These are phyloP conservation scores for Elsinoe arachidis DNA, from an alignment of 2,329 filamentous ascomycete genomes.

Conservation along the genomic window DNA sequence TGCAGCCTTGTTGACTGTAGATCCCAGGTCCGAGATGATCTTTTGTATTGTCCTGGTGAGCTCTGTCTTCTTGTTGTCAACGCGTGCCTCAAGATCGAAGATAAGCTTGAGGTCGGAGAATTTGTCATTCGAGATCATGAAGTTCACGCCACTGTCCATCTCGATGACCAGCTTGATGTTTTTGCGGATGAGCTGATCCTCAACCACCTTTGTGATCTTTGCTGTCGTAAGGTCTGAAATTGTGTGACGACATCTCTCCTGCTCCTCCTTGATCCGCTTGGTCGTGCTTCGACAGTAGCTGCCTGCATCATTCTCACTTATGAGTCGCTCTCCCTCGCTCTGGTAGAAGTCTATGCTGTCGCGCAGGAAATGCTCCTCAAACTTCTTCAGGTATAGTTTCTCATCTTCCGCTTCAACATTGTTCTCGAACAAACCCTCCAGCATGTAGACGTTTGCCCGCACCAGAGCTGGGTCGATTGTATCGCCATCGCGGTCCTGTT, in stretches of 20 bases:
- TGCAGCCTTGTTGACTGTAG: conserved; percentile 67
- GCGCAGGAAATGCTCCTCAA: conserved; percentile 69
- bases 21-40: conserved; percentile 70
- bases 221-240: conserved; percentile 62
- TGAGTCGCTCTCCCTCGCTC: conserved; percentile 61
- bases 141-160: conserved; percentile 75
- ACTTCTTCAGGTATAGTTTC: conserved; percentile 74
- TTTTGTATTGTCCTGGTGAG: conserved; percentile 63
- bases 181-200: conserved; percentile 66
- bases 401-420: conserved; percentile 67
- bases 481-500: conserved; percentile 85
- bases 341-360: conserved; percentile 67
- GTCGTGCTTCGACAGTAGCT: conserved; percentile 72
- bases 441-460: conserved; percentile 77
- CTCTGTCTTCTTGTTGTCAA: conserved; percentile 64
- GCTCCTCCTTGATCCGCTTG: conserved; percentile 69
- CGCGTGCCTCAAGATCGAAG: conserved; percentile 67
- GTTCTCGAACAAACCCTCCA: conserved; percentile 78
- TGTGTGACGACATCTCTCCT: conserved; percentile 72
- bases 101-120: conserved; percentile 69
- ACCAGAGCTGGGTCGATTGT: conserved; percentile 76
- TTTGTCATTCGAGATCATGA: conserved; percentile 88
- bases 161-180: conserved; percentile 75
- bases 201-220: conserved; percentile 69
- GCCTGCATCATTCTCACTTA: conserved; percentile 71